These are phyloP conservation scores for Erysimum cheiranthoides DNA, from an alignment of 345 rosid species.

Conservation along the genomic window DNA sequence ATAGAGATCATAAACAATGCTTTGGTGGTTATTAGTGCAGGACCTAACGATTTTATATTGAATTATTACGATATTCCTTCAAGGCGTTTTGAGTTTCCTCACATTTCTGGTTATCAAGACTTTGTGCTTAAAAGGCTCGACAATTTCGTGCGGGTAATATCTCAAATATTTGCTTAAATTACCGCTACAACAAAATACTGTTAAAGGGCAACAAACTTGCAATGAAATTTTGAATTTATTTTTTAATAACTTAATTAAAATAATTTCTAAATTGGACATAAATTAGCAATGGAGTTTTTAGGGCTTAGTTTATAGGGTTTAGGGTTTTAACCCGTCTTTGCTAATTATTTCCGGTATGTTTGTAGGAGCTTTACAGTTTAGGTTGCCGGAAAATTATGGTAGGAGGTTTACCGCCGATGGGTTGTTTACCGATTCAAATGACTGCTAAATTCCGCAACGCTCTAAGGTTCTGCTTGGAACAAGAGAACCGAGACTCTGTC, in stretches of 20 bases:
- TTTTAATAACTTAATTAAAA: too few species aligned
- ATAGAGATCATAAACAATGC: not conserved
- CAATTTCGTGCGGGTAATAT: not conserved
- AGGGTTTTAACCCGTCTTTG: not conserved
- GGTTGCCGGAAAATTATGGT: conserved; percentile 12
- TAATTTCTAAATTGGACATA: too few species aligned
- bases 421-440: conserved; percentile 15
- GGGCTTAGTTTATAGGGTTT: not conserved
- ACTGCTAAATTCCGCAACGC: not conserved
- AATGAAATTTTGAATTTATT: too few species aligned
- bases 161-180: not conserved
- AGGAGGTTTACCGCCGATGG: not conserved
- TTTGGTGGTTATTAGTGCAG: conserved; percentile 7
- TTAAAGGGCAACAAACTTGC: not conserved
- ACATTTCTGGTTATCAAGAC: not conserved
- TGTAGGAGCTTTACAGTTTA: conserved; percentile 10
- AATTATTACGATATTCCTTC: conserved; percentile 4
- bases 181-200: not conserved
- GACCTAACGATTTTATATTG: not conserved
- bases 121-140: conserved; percentile 1
- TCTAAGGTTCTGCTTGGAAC: not conserved
- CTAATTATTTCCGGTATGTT: not conserved
- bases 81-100: not conserved
- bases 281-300: not conserved
- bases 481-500: conserved; percentile 1